Evolutionary conservation across 2,329 filamentous ascomycete species (phyloP), one percentile per base, ranked within the genome.

Genomic region (Penicillium corylophilum): DNA sequence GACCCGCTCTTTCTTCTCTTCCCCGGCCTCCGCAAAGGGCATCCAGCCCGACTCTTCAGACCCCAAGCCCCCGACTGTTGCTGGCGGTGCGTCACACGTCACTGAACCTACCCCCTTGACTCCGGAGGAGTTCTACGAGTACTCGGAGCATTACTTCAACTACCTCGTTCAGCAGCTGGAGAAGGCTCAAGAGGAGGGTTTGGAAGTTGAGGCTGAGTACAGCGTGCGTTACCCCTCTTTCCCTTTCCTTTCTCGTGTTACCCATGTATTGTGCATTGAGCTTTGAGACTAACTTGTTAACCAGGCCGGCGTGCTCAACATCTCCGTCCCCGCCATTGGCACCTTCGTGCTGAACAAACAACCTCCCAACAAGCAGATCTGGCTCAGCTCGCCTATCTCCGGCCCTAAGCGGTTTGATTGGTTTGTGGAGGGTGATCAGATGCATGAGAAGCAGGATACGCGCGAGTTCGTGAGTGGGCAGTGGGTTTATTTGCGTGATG

Each of bases 281-380:
- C n/a, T n/a, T n/a, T n/a, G n/a, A n/a, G 15, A 16, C 23, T 26
- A 41, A 41, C 39, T 4, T 9, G n/a, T n/a, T n/a, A 2, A 4
- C 16, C 35, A 96, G 92, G 83, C 90, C 48, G 93, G 94, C 49
- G 91, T 97, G 50, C 80, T 97, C 62, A 91, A 86, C 57, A 79
- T 97, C 65, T 79, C 77, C 6, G 83, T 89, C 62, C 83, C 84
- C 1, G 77, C 80, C 12, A 78, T 84, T 45, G 91, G 92, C 56
- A 93, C 84, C 26, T 99, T 95, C 69, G 89, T 99, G 54, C 82
- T 99, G 75, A 99, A 99, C 82, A 99, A 99, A 74, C 94, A 99
- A 73, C 94, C 94, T 0, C 91, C 93, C 18, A 97, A 96, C 79
- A 94, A 91, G 79, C 94, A 87, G 70, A 96, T 99, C 68, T 99